Percentiles rank a stretch among this genome's conserved stretches.
Evolutionary conservation across 495 filamentous ascomycete species (phyloP).

Genomic region (Penicillium desertorum): DNA sequence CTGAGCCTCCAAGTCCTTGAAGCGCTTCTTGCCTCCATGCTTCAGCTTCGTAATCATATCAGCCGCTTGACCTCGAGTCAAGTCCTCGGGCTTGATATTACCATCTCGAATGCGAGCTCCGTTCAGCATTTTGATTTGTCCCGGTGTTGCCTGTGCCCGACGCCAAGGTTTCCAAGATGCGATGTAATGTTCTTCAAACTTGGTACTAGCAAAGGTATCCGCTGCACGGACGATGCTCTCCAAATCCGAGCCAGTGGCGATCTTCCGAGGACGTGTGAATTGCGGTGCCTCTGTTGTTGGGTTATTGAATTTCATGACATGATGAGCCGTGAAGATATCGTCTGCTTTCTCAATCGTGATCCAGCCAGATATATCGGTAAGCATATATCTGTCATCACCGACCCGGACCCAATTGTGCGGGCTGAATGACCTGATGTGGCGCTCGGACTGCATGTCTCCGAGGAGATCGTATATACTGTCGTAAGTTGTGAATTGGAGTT

Average conservation of each 20-base stretch:
- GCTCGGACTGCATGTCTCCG: constrained; percentile 73
- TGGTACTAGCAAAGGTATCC: constrained; percentile 71
- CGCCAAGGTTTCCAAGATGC: constrained; percentile 65
- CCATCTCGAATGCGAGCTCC: constrained; percentile 55
- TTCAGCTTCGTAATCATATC: constrained; percentile 94
- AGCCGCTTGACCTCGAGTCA: constrained; percentile 78
- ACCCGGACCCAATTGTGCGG: constrained; percentile 78
- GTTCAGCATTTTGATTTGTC: constrained; percentile 73
- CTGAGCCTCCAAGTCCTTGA: constrained; percentile 47
- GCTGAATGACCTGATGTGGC: constrained; percentile 74
- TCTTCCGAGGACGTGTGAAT: constrained; percentile 62
- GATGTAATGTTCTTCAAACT: constrained; percentile 61
- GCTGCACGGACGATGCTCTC: constrained; percentile 74
- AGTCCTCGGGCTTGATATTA: constrained; percentile 49
- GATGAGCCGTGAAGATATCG: constrained; percentile 31
- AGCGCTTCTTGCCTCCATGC: constrained; percentile 74
- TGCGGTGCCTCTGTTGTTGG: constrained; percentile 20
- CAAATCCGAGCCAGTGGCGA: constrained; percentile 61
- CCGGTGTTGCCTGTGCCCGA: constrained; percentile 58
- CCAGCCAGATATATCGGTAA: constrained; percentile 51
- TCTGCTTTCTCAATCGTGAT: constrained; percentile 59
- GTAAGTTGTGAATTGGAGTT: constrained; percentile 74
- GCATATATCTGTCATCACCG: constrained; percentile 59
- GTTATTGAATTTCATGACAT: constrained; percentile 37
- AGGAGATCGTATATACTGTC: constrained; percentile 86